These are phyloP conservation scores for Diversispora epigaea DNA, from an alignment of 192 early-diverging fungal genomes.

Conservation along the genomic window DNA sequence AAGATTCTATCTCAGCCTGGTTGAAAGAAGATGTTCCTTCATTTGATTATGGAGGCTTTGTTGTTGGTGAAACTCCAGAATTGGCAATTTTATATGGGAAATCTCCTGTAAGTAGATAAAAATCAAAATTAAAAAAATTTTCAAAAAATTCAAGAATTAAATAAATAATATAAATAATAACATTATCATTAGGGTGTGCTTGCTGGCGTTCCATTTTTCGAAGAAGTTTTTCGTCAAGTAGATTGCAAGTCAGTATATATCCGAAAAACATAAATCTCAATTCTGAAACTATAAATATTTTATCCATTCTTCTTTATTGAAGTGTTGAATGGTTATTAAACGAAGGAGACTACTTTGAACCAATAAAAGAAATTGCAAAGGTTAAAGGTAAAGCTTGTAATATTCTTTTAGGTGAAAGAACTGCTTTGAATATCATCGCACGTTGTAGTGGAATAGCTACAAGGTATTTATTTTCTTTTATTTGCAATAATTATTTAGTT, in stretches of 20 bases:
- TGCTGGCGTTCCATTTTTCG: constrained; percentile 93
- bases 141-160: background rate
- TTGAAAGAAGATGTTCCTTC: constrained; percentile 94
- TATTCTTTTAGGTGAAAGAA: constrained; percentile 89
- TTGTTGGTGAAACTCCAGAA: constrained; percentile 86
- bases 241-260: constrained; percentile 70
- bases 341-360: constrained; percentile 81
- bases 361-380: constrained; percentile 68
- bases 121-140: background rate
- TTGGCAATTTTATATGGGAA: constrained; percentile 87
- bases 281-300: constrained; percentile 4
- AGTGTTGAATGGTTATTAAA: constrained; percentile 83
- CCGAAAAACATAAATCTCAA: background rate
- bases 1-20: constrained; percentile 75
- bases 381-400: constrained; percentile 82
- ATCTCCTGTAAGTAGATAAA: constrained; percentile 42
- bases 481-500: background rate
- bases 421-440: constrained; percentile 91
- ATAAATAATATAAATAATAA: background rate
- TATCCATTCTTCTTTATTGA: background rate
- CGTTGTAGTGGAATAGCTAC: constrained; percentile 92
- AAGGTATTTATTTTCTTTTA: constrained; percentile 47
- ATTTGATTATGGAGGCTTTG: constrained; percentile 97
- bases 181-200: constrained; percentile 63
- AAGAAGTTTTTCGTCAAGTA: constrained; percentile 90